Base-by-base conservation (phyloP, 495 filamentous ascomycete species). In the Neohortaea acidophila region DNA sequence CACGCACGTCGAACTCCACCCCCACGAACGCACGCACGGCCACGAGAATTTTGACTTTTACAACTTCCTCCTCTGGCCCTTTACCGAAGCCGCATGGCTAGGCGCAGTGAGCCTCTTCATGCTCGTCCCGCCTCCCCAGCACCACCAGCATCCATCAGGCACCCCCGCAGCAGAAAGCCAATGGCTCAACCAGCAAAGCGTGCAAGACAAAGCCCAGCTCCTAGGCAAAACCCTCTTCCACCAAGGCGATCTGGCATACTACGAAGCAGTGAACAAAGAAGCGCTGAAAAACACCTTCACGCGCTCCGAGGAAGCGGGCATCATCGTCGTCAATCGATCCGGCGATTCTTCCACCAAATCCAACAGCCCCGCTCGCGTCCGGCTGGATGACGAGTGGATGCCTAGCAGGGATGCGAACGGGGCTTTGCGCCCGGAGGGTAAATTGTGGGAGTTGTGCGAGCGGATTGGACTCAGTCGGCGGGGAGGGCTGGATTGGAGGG, bases 1-100 rank as follows among this genome's bases (percentile, higher is more conserved):
- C 9, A 58, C 61, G 1, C 77, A 64, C 28, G 61, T 93, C 9
- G 81, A 80, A 12, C 64, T 96, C n/a, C 74, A 77, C 6, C 72
- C 79, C 12, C 54, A 66, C 1, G 87, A 97, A 57, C 68, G 86
- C 15, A 61, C 65, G 2, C 73, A 68, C 24, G 89, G 87, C 2
- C 64, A 87, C 17, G 87, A 96, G 53, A 94, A 94, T 51, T 96
- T 77, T 53, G 89, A 96, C 51, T 97, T 96, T 58, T 94, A 97
- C 59, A 94, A 85, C 58, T 96, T 94, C 66, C 59, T 96, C 15
- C 84, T 96, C 45, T 96, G 89, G 89, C 89, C 89, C 0, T 96
- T 96, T 50, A 84, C 94, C 39, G 89, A 97, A 54, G 78, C 84
- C 0, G 73, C 66, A 32, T 97, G 89, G 89, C 72, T 96, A 11